Evolutionary conservation across 345 rosid genomes (phyloP).

Genomic region (Streptanthus diversifolius): DNA sequence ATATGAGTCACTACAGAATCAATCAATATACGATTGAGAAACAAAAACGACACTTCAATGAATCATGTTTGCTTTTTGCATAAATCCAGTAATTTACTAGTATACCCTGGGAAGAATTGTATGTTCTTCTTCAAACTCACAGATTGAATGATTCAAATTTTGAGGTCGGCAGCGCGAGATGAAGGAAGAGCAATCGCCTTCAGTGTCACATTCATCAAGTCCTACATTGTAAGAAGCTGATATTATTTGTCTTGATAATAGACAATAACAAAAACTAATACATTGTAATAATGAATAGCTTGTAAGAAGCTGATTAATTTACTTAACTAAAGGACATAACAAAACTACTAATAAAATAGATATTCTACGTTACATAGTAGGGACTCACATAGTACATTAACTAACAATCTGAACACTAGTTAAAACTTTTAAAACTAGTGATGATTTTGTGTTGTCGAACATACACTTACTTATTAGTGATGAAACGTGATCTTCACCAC

Average conservation of each 20-base stretch:
- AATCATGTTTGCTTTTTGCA: not conserved
- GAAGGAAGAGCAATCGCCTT: slow-evolving; percentile 16
- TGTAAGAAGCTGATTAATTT: not conserved
- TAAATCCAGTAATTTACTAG: not conserved
- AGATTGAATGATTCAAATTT: not conserved
- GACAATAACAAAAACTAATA: no score
- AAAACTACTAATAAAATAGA: not conserved
- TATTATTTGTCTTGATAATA: not conserved
- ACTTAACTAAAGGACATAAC: not conserved
- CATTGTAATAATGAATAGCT: not conserved
- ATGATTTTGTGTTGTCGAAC: not conserved
- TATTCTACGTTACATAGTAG: not conserved
- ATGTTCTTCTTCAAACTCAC: not conserved
- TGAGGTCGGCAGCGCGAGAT: slow-evolving; percentile 27
- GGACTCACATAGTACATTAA: not conserved
- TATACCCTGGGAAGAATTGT: not conserved
- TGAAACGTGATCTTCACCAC: slow-evolving; percentile 7
- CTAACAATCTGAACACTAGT: not conserved
- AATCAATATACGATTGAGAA: not conserved
- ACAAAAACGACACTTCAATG: not conserved
- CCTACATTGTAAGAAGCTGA: not conserved
- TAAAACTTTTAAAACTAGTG: not conserved
- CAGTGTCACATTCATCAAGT: slow-evolving; percentile 13
- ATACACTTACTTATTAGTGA: not conserved
- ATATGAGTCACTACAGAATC: not conserved